phyloP scores from a whole-genome alignment of 2,329 filamentous ascomycete species.

The Neonectria sp. region DNA sequence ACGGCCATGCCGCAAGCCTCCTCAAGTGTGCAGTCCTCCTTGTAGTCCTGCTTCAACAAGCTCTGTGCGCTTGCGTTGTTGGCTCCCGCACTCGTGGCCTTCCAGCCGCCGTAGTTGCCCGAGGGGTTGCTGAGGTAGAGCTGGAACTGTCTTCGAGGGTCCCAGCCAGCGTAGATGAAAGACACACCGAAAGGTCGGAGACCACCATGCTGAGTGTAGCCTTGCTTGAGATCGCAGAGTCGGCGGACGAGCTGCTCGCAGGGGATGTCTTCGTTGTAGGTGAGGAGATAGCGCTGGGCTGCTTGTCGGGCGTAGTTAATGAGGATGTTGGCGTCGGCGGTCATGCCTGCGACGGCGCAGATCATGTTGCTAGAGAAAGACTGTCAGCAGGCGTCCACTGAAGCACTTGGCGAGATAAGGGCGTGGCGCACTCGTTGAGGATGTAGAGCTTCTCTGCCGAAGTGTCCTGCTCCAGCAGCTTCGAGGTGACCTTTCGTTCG shows the following conservation, averaged over 20 bases:
- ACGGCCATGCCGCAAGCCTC: slow-evolving; percentile 98
- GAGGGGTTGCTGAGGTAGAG: slow-evolving; percentile 99
- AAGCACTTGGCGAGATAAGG: neutral
- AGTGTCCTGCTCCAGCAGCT: slow-evolving; percentile 98
- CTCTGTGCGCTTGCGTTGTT: slow-evolving; percentile 99
- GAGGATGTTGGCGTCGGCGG: slow-evolving; percentile 98
- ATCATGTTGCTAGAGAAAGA: slow-evolving; percentile 90
- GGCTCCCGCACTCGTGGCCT: slow-evolving; percentile 96
- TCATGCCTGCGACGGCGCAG: slow-evolving; percentile 99
- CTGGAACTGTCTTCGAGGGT: slow-evolving; percentile 96
- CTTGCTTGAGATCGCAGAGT: slow-evolving; percentile 98
- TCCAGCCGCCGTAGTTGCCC: slow-evolving; percentile 99
- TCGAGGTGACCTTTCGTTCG: slow-evolving; percentile 99
- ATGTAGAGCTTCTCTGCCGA: slow-evolving; percentile 99
- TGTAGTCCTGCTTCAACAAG: slow-evolving; percentile 98
- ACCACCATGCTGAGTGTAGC: slow-evolving; percentile 99
- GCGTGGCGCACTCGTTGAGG: slow-evolving; percentile 85
- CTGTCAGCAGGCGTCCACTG: slow-evolving; percentile 25
- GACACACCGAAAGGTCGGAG: slow-evolving; percentile 98
- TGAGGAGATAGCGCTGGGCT: slow-evolving; percentile 96
- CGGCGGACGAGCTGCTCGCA: slow-evolving; percentile 98
- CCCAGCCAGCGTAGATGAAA: slow-evolving; percentile 99
- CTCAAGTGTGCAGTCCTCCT: slow-evolving; percentile 96
- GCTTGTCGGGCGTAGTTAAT: slow-evolving; percentile 99
- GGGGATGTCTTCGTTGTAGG: slow-evolving; percentile 99